Percentiles rank a stretch among this genome's conserved stretches.
Evolutionary conservation across 177 flowering plant genomes (phyloP).

Genomic region (Vitis hybrid): DNA sequence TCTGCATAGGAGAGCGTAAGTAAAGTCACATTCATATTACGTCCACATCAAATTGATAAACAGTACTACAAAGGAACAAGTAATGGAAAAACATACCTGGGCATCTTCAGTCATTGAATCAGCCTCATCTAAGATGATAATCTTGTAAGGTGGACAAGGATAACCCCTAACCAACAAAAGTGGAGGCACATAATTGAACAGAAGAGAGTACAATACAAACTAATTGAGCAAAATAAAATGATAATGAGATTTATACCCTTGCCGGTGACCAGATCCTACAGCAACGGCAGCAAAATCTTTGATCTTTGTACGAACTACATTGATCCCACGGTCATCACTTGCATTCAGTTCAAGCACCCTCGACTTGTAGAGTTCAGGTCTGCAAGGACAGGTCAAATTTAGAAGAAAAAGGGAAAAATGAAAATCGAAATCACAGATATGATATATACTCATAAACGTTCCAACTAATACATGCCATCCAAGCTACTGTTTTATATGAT

Average conservation of each 20-base stretch:
- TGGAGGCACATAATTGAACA: neutral
- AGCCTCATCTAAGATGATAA: conserved; percentile 93
- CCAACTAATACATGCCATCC: too few relatives aligned
- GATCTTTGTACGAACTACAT: conserved; percentile 94
- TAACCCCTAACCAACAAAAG: conserved; percentile 44
- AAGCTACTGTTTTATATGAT: too few relatives aligned
- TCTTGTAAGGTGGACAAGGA: conserved; percentile 94
- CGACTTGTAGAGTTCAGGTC: conserved; percentile 93
- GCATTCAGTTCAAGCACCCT: conserved; percentile 98
- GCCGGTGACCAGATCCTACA: conserved; percentile 67
- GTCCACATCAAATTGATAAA: neutral
- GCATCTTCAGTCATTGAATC: conserved; percentile 99
- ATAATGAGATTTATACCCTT: conserved; percentile 43
- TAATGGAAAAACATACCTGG: conserved; percentile 51
- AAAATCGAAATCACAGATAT: neutral
- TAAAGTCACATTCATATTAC: neutral
- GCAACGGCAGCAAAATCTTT: conserved; percentile 96
- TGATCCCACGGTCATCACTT: conserved; percentile 99
- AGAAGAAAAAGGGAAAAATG: neutral
- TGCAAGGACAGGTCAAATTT: conserved; percentile 21
- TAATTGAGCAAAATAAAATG: neutral
- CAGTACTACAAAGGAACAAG: neutral
- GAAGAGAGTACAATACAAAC: neutral
- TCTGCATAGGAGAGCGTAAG: conserved; percentile 38
- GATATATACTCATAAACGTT: too few relatives aligned